These are phyloP conservation scores for Salvia hispanica DNA, from an alignment of 257 asterid species.

Conservation along the genomic window DNA sequence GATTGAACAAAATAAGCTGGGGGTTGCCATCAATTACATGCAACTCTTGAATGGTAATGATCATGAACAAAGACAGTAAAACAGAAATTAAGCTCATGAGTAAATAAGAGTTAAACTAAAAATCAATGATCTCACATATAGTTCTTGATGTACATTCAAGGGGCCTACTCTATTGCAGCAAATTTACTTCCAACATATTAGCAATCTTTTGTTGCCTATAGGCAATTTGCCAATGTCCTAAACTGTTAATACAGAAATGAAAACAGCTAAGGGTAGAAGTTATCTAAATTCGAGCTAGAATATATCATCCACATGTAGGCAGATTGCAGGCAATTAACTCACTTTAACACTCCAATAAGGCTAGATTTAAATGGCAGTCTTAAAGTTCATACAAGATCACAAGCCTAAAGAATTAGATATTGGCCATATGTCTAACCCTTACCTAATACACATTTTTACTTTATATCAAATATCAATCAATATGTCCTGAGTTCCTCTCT, in stretches of 20 bases:
- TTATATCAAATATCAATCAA: constrained; percentile 22
- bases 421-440: constrained; percentile 17
- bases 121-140: neutral
- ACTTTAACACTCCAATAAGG: constrained; percentile 11
- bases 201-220: constrained; percentile 9
- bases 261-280: constrained; percentile 6
- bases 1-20: constrained; percentile 87
- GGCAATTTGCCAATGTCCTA: neutral
- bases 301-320: constrained; percentile 17
- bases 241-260: constrained; percentile 15
- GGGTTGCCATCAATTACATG: constrained; percentile 94
- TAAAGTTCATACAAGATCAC: constrained; percentile 1
- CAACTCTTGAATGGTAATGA: constrained; percentile 60
- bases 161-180: constrained; percentile 7
- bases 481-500: neutral
- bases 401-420: constrained; percentile 6
- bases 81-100: constrained; percentile 15
- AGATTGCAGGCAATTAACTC: constrained; percentile 1
- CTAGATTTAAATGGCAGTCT: constrained; percentile 13
- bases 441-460: neutral
- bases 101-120: constrained; percentile 14
- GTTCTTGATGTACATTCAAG: constrained; percentile 13
- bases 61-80: constrained; percentile 26
- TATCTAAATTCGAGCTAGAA: constrained; percentile 16
- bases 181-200: neutral